Percentiles rank a stretch among this genome's conserved stretches.
phyloP scores from a whole-genome alignment of 1,139 yeast genomes.

The Lodderomyces parapsilosis region DNA sequence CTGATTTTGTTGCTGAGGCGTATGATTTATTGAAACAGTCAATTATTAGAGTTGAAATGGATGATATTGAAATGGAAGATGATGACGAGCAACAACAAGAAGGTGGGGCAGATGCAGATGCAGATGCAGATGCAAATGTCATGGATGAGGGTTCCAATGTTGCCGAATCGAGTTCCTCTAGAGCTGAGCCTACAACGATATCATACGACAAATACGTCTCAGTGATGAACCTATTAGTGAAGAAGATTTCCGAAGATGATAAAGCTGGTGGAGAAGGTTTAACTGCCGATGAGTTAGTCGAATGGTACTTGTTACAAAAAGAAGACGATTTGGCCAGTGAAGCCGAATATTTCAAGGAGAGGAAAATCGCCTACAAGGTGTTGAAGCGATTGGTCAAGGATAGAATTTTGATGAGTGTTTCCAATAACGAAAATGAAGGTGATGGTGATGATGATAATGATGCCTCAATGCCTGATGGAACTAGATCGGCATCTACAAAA shows the following conservation, averaged over 20 bases:
- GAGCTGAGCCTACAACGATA: conserved; percentile 41
- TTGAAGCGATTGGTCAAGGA: conserved; percentile 83
- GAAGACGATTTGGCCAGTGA: conserved; percentile 74
- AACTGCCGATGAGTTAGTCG: conserved; percentile 66
- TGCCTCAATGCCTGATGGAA: no score
- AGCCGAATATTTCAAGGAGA: conserved; percentile 68
- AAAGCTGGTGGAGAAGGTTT: conserved; percentile 61
- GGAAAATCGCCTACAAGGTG: conserved; percentile 74
- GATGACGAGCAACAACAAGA: conserved; percentile 44
- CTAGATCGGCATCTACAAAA: conserved; percentile 18
- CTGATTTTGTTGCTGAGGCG: conserved; percentile 90
- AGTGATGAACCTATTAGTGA: conserved; percentile 79
- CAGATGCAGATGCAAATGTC: conserved; percentile 19
- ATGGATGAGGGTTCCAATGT: background rate
- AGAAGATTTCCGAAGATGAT: conserved; percentile 62
- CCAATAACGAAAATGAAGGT: conserved; percentile 43
- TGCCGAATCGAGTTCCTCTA: background rate
- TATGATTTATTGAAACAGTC: conserved; percentile 87
- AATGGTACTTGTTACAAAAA: conserved; percentile 77
- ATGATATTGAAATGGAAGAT: conserved; percentile 83
- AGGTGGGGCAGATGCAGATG: conserved; percentile 20
- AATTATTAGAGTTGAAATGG: conserved; percentile 91
- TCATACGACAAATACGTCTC: conserved; percentile 84
- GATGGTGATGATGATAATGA: background rate
- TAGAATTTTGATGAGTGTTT: conserved; percentile 78